phyloP scores from a whole-genome alignment of 176 grass and related monocot genomes.

The Elymus sibiricus region DNA sequence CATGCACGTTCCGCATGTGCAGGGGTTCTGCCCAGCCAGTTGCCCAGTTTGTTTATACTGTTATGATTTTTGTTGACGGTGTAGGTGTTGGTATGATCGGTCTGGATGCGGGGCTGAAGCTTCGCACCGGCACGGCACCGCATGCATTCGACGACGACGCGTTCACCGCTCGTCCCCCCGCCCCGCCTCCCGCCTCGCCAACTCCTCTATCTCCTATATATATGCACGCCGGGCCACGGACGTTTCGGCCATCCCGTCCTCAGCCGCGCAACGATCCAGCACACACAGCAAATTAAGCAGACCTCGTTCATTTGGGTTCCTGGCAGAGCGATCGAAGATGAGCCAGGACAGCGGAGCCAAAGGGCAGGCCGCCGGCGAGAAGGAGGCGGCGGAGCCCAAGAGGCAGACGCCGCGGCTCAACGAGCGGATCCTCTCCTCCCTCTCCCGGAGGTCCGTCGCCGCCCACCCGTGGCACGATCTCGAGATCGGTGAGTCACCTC shows the following conservation, averaged over 20 bases:
- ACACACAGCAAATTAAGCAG: not conserved
- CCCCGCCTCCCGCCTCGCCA: not conserved
- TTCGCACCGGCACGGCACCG: slow-evolving; percentile 8
- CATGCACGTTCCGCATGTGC: not conserved
- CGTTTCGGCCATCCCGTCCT: not conserved
- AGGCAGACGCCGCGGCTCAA: slow-evolving; percentile 52
- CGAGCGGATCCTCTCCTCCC: slow-evolving; percentile 86
- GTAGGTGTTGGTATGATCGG: too few species aligned
- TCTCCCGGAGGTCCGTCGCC: slow-evolving; percentile 85
- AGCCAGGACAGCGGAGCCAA: slow-evolving; percentile 19
- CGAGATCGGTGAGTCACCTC: slow-evolving; percentile 63
- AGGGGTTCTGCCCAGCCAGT: not conserved
- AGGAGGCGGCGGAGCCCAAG: slow-evolving; percentile 16
- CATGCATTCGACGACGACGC: slow-evolving; percentile 7
- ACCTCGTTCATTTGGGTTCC: too few species aligned
- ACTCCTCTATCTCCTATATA: not conserved
- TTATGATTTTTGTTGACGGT: not conserved
- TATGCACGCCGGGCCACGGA: slow-evolving; percentile 1
- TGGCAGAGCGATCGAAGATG: not conserved
- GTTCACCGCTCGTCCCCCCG: not conserved
- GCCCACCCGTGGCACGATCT: slow-evolving; percentile 98
- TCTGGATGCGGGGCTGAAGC: not conserved
- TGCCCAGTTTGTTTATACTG: not conserved
- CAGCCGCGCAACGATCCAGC: not conserved
- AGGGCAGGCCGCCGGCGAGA: not conserved